These are phyloP conservation scores for Tuber magnatum DNA, from an alignment of 495 filamentous ascomycete species.

Conservation along the genomic window DNA sequence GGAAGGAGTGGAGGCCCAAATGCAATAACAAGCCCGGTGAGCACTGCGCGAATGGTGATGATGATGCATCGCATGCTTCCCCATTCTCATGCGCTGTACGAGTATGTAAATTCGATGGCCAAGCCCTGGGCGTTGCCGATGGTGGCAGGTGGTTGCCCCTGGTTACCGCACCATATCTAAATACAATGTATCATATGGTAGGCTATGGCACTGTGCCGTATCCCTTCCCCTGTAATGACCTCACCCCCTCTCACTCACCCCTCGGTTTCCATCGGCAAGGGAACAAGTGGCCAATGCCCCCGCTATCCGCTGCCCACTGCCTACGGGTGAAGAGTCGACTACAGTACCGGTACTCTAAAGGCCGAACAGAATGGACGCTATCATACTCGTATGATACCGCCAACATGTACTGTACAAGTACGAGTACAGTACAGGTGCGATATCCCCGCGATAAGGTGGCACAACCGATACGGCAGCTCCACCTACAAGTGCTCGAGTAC, in stretches of 20 bases:
- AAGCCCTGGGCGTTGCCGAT: background rate
- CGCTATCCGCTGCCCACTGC: background rate
- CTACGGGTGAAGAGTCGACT: too few species aligned
- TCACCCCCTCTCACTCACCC: background rate
- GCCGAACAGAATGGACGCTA: background rate
- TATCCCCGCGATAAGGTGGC: too few species aligned
- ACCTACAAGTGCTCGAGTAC: too few species aligned
- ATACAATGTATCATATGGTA: too few species aligned
- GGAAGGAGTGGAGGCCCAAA: background rate
- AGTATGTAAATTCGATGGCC: too few species aligned
- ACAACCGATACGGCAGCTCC: too few species aligned
- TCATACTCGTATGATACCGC: too few species aligned
- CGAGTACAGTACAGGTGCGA: too few species aligned
- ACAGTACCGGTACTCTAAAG: background rate
- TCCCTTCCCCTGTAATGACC: background rate
- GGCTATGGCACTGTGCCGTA: background rate
- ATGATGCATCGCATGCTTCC: background rate
- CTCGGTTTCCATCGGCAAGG: background rate
- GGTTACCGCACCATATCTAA: too few species aligned
- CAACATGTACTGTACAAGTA: background rate
- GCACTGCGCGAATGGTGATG: background rate
- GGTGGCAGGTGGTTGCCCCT: too few species aligned
- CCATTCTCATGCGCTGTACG: background rate
- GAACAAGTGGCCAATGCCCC: background rate
- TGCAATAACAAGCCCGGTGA: background rate